Conservation (phyloP, 345 rosid genomes). For the Arabidopsis arenosa region DNA sequence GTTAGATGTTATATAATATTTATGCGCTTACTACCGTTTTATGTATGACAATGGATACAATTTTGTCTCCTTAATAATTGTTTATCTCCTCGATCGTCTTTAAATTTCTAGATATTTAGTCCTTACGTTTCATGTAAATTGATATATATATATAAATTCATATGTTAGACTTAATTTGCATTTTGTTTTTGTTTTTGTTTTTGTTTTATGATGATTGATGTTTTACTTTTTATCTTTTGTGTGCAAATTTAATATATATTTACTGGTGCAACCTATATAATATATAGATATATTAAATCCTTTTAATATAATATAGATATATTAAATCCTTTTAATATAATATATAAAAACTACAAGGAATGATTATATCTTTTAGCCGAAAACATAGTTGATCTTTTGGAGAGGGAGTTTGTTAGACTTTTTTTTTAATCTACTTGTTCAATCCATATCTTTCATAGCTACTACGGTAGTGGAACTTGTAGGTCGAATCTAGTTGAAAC, state of each 20-base stretch:
- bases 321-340: neutral
- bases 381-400: neutral
- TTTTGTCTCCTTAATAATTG: conserved; percentile 18
- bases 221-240: neutral
- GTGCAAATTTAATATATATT: neutral
- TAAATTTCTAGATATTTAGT: neutral
- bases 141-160: neutral
- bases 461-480: neutral
- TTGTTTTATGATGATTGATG: neutral
- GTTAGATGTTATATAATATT: neutral
- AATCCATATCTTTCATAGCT: neutral
- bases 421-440: conserved; percentile 3
- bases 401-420: neutral
- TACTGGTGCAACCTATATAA: conserved; percentile 4
- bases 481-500: conserved; percentile 5
- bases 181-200: neutral
- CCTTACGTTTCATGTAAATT: conserved; percentile 17
- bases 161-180: neutral
- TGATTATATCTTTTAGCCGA: neutral
- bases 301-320: neutral
- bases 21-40: conserved; percentile 20
- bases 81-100: conserved; percentile 2
- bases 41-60: conserved; percentile 26
- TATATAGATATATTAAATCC: neutral
- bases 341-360: no score